Percentiles rank a stretch among this genome's conserved stretches.
These are phyloP conservation scores for Sarocladiaceae sp. DNA, from an alignment of 2,329 filamentous ascomycete species.

Conservation along the genomic window DNA sequence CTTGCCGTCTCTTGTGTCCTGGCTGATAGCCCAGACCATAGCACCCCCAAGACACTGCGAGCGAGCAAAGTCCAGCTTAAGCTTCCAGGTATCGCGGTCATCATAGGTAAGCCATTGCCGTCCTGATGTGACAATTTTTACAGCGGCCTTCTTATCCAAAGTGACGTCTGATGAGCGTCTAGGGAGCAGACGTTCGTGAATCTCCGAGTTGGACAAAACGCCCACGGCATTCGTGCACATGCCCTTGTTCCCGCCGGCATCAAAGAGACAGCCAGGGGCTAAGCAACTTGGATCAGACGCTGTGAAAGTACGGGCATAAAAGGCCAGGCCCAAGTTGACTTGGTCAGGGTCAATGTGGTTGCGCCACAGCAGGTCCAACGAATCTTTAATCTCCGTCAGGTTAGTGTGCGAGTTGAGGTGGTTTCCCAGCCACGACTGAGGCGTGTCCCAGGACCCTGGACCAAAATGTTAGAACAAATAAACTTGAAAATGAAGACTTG, in stretches of 20 bases:
- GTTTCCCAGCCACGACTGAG: conserved; percentile 20
- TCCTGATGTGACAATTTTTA: conserved; percentile 23
- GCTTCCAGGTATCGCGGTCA: conserved; percentile 25
- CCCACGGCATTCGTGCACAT: conserved; percentile 23
- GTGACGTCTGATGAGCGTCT: conserved; percentile 12
- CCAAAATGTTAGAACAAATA: conserved; percentile 40
- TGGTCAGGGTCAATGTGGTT: conserved; percentile 34
- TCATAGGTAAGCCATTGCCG: conserved; percentile 34
- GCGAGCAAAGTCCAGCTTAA: conserved; percentile 25
- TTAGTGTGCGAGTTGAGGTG: conserved; percentile 36
- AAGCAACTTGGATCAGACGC: conserved; percentile 19
- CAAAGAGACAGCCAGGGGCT: conserved; percentile 23
- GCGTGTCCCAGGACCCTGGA: conserved; percentile 28
- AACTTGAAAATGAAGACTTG: too few species aligned
- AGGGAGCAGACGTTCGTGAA: conserved; percentile 20
- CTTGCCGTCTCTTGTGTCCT: conserved; percentile 14
- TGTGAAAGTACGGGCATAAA: conserved; percentile 35
- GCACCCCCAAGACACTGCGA: conserved; percentile 20
- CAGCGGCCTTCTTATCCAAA: conserved; percentile 21
- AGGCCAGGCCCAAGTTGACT: conserved; percentile 37
- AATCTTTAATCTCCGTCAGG: conserved; percentile 37
- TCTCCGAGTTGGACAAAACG: conserved; percentile 25
- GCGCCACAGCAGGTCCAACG: conserved; percentile 41
- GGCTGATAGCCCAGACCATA: conserved; percentile 25
- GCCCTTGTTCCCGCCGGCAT: conserved; percentile 18